Percentiles rank a stretch among this genome's conserved stretches.
phyloP scores from a whole-genome alignment of 1,284 basidiomycete species.

The Trichosporon sp. region DNA sequence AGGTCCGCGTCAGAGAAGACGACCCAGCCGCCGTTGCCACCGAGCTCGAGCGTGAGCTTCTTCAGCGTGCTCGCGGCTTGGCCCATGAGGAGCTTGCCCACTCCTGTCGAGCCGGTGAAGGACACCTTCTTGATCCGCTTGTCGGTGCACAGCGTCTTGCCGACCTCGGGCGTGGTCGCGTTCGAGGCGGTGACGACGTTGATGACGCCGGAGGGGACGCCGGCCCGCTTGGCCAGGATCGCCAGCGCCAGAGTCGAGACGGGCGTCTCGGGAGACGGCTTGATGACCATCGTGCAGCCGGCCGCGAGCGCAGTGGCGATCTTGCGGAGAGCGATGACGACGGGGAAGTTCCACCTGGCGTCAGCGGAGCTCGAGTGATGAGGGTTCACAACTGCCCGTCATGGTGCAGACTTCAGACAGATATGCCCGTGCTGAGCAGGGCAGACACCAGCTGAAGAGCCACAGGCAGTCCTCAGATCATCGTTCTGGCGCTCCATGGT shows the following conservation, averaged over 20 bases:
- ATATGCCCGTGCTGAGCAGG: no score
- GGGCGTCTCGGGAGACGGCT: conserved; percentile 83
- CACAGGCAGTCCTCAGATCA: no score
- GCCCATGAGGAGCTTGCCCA: conserved; percentile 23
- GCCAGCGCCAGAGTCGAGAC: conserved; percentile 67
- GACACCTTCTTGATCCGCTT: conserved; percentile 60
- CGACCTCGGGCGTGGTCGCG: conserved; percentile 37
- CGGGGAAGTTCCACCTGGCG: conserved; percentile 66
- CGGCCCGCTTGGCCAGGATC: conserved; percentile 38
- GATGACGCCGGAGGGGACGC: conserved; percentile 82
- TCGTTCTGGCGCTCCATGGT: no score
- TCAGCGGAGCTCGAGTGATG: not conserved
- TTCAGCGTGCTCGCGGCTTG: conserved; percentile 44
- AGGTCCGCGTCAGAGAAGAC: conserved; percentile 46
- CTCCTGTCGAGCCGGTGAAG: conserved; percentile 75
- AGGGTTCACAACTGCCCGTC: no score
- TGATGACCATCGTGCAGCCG: conserved; percentile 31
- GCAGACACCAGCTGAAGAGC: no score
- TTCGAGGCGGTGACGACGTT: conserved; percentile 76
- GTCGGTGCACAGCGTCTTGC: conserved; percentile 28
- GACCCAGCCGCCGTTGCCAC: conserved; percentile 44
- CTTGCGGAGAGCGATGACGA: conserved; percentile 69
- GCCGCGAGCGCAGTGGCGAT: conserved; percentile 78
- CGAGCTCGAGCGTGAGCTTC: conserved; percentile 45
- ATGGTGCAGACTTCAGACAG: no score